These are phyloP conservation scores for Linum lewisii DNA, from an alignment of 345 rosid species.

Conservation along the genomic window DNA sequence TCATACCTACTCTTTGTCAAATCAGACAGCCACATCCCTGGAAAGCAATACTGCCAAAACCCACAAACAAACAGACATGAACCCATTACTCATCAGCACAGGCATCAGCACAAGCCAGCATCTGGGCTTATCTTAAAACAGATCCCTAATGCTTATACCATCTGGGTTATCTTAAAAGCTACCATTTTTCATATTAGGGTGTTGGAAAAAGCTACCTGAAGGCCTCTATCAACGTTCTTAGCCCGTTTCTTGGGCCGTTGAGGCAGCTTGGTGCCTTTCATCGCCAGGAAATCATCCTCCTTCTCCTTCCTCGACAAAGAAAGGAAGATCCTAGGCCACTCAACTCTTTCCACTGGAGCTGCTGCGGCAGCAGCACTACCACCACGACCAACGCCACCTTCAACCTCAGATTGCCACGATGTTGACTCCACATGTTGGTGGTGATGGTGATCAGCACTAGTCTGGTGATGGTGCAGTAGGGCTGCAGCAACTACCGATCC, in stretches of 20 bases:
- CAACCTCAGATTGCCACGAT: conserved; percentile 18
- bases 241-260: conserved; percentile 62
- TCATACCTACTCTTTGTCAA: conserved; percentile 60
- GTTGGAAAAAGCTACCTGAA: conserved; percentile 31
- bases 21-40: conserved; percentile 68
- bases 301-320: conserved; percentile 53
- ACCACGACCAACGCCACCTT: conserved; percentile 9
- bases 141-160: not conserved
- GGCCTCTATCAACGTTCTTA: conserved; percentile 51
- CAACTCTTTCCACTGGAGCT: conserved; percentile 18
- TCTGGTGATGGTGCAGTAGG: conserved; percentile 1
- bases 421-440: conserved; percentile 14
- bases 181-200: not conserved
- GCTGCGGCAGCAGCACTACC: conserved; percentile 2
- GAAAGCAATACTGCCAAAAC: conserved; percentile 54
- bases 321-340: conserved; percentile 55
- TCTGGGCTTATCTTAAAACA: not conserved
- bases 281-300: conserved; percentile 59
- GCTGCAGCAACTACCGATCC: conserved; percentile 16
- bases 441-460: conserved; percentile 12
- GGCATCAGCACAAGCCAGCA: not conserved
- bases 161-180: not conserved
- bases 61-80: conserved; percentile 5
- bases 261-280: conserved; percentile 67
- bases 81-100: not conserved